phyloP scores from a whole-genome alignment of 2,329 filamentous ascomycete genomes.

The Cercospora janseana region DNA sequence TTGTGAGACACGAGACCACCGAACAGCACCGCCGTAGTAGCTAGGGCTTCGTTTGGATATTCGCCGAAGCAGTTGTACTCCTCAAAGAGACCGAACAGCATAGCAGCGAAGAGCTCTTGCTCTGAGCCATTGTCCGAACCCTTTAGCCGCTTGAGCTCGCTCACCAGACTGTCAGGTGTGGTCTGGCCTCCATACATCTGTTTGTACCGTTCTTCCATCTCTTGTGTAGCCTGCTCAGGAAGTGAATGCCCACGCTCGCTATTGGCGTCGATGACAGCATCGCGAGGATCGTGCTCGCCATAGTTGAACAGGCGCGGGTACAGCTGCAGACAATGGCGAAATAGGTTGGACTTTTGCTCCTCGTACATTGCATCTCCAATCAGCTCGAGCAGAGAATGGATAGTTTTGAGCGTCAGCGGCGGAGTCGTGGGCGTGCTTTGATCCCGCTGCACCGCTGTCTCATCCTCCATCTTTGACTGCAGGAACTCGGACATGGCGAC shows the following conservation, averaged over 20 bases:
- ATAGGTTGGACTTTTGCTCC: constrained; percentile 73
- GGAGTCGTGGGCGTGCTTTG: constrained; percentile 66
- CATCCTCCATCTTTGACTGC: constrained; percentile 77
- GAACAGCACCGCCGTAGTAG: constrained; percentile 93
- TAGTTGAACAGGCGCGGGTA: constrained; percentile 97
- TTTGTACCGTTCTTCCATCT: constrained; percentile 98
- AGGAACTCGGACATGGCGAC: constrained; percentile 75
- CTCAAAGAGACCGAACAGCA: constrained; percentile 97
- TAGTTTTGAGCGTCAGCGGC: constrained; percentile 79
- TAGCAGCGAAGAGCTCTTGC: constrained; percentile 94
- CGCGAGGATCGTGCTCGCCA: constrained; percentile 70
- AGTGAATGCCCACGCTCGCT: constrained; percentile 74
- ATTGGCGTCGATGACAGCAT: constrained; percentile 86
- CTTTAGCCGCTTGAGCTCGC: constrained; percentile 82
- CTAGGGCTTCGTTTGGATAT: constrained; percentile 92
- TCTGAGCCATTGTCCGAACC: constrained; percentile 77
- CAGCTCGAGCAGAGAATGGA: constrained; percentile 75
- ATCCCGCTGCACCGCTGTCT: constrained; percentile 71
- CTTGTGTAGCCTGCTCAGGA: constrained; percentile 72
- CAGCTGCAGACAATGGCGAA: constrained; percentile 83
- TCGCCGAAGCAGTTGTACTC: constrained; percentile 94
- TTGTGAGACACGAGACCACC: constrained; percentile 86
- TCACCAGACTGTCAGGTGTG: constrained; percentile 80
- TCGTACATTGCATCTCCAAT: constrained; percentile 61
- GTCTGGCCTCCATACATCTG: constrained; percentile 94